Percentiles rank a stretch among this genome's conserved stretches.
Conservation (phyloP, 306 rosid genomes). For the Alnus rubra region DNA sequence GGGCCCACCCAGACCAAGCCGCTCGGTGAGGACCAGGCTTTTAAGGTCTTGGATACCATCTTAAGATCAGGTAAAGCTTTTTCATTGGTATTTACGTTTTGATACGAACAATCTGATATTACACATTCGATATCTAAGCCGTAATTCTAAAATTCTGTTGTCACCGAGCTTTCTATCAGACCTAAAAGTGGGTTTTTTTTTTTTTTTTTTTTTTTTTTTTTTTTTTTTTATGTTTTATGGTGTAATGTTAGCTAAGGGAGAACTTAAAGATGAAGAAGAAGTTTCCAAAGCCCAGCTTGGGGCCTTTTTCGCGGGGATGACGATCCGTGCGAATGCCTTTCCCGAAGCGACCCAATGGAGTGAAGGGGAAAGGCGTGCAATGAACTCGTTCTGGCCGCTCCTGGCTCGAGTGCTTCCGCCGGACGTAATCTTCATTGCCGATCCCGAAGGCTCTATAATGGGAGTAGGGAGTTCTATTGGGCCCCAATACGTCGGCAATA, state of each 20-base stretch:
- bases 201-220: too few relatives aligned
- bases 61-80: conserved; percentile 65
- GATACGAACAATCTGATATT: neutral
- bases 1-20: conserved; percentile 91
- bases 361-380: conserved; percentile 86
- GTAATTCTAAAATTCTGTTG: neutral
- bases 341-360: conserved; percentile 98
- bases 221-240: neutral
- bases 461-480: conserved; percentile 79
- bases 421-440: conserved; percentile 81
- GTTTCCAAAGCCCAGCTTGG: conserved; percentile 91
- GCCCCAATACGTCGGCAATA: conserved; percentile 70
- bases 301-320: conserved; percentile 93
- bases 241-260: conserved; percentile 62
- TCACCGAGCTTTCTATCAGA: neutral
- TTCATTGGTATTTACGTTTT: neutral
- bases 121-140: neutral
- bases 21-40: conserved; percentile 76
- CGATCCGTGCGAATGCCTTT: conserved; percentile 86
- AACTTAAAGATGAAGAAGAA: conserved; percentile 59
- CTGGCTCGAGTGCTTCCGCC: conserved; percentile 77
- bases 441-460: conserved; percentile 89
- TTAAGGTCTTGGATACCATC: conserved; percentile 79
- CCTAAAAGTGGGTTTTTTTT: neutral
- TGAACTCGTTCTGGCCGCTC: conserved; percentile 81